A percentile compares a stretch with the other conserved stretches of the same genome.
These are phyloP conservation scores for Termitomyces sp. DNA, from an alignment of 768 basidiomycete species.

Conservation along the genomic window DNA sequence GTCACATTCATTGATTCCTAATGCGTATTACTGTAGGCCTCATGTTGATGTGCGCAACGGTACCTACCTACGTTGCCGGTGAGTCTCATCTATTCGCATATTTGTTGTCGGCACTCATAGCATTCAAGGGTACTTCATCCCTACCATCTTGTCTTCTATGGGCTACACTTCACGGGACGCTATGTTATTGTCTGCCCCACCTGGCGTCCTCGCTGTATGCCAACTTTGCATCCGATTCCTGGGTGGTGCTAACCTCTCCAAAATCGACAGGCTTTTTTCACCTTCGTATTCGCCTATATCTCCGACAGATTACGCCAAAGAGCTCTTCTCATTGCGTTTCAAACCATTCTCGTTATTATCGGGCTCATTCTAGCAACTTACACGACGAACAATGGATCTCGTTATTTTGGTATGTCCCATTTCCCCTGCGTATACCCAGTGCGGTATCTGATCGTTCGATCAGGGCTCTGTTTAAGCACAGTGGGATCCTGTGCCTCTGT, in stretches of 20 bases:
- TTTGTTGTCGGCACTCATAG: not conserved
- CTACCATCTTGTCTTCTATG: constrained; percentile 30
- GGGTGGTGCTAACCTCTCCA: not conserved
- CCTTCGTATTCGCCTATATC: constrained; percentile 30
- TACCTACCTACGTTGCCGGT: constrained; percentile 32
- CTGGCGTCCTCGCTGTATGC: constrained; percentile 25
- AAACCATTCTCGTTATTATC: constrained; percentile 25
- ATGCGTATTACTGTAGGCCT: constrained; percentile 15
- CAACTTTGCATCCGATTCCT: not conserved
- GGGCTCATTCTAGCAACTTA: constrained; percentile 30
- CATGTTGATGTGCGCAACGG: constrained; percentile 31
- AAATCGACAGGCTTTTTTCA: constrained; percentile 23
- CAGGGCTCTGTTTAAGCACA: constrained; percentile 26
- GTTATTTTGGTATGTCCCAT: constrained; percentile 23
- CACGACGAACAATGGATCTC: constrained; percentile 18
- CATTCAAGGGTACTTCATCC: constrained; percentile 22
- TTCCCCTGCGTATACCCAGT: not conserved
- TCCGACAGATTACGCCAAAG: constrained; percentile 29
- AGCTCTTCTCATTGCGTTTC: constrained; percentile 26
- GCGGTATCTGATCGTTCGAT: not conserved
- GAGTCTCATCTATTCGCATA: not conserved
- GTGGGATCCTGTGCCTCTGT: constrained; percentile 29
- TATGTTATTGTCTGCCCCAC: constrained; percentile 29
- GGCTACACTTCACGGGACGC: constrained; percentile 23
- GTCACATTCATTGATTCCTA: not conserved